These are phyloP conservation scores for Pezicula neosporulosa DNA, from an alignment of 2,329 filamentous ascomycete genomes.

Conservation along the genomic window DNA sequence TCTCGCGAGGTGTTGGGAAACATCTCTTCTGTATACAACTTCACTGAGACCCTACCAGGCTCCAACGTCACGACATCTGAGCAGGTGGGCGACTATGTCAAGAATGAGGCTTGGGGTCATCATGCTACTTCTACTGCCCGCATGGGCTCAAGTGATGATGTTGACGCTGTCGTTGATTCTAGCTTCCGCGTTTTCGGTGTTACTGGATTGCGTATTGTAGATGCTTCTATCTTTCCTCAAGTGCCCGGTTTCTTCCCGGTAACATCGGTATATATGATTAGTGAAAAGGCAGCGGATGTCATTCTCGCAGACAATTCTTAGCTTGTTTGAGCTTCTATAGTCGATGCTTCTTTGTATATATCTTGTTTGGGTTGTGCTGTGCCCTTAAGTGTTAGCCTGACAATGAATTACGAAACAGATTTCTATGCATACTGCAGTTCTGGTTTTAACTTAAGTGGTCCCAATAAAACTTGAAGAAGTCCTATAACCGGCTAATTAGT, in stretches of 20 bases:
- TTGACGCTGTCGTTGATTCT: conserved; percentile 51
- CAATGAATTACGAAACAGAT: no score
- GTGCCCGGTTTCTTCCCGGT: conserved; percentile 49
- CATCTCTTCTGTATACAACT: conserved; percentile 37
- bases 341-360: no score
- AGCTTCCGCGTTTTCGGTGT: conserved; percentile 55
- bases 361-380: no score
- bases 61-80: conserved; percentile 36
- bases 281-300: conserved; percentile 59
- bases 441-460: no score
- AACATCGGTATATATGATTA: conserved; percentile 50
- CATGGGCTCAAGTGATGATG: conserved; percentile 51
- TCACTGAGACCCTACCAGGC: conserved; percentile 39
- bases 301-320: conserved; percentile 31
- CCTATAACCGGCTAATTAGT: no score
- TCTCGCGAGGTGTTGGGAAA: conserved; percentile 31
- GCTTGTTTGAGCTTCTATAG: no score
- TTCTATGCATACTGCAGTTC: no score
- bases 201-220: conserved; percentile 54
- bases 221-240: conserved; percentile 54
- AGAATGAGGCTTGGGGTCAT: conserved; percentile 51
- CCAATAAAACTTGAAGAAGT: no score
- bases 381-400: no score
- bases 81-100: conserved; percentile 42
- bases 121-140: conserved; percentile 53